Conservation (phyloP, 2,329 filamentous ascomycete genomes). For the Coniochaeta sp. region DNA sequence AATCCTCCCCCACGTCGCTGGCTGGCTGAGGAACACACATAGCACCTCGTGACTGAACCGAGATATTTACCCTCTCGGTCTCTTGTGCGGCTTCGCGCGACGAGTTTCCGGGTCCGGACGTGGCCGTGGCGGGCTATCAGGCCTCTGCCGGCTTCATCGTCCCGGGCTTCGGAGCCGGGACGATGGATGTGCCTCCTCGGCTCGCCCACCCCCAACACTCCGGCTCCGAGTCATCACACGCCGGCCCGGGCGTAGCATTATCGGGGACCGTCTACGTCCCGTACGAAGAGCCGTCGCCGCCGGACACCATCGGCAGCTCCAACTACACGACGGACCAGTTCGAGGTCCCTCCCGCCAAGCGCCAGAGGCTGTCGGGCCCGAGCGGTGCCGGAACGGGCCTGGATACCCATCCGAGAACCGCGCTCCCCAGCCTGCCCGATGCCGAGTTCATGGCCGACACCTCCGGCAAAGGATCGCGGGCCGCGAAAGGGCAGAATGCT, state of each 20-base stretch:
- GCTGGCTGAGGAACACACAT: background rate
- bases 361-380: conserved; percentile 14
- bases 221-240: conserved; percentile 1
- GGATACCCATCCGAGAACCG: background rate
- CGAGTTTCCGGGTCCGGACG: conserved; percentile 8
- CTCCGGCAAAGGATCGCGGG: background rate
- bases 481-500: background rate
- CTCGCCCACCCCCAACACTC: conserved; percentile 22
- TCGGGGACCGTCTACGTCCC: conserved; percentile 10
- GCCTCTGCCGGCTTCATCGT: conserved; percentile 22
- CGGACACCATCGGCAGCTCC: conserved; percentile 19
- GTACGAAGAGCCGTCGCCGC: conserved; percentile 19
- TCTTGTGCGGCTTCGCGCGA: background rate
- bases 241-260: conserved; percentile 2
- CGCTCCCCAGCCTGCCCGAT: background rate
- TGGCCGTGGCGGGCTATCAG: conserved; percentile 28
- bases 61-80: conserved; percentile 3
- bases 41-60: background rate
- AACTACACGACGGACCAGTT: conserved; percentile 13
- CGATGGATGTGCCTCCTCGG: conserved; percentile 25
- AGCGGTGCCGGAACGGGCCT: conserved; percentile 3
- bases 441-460: background rate
- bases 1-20: conserved; percentile 13
- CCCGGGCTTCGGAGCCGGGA: conserved; percentile 25
- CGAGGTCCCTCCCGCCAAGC: conserved; percentile 17